Base-by-base conservation (phyloP, 148 eudicot species). In the Vaccinium vitisidaea region DNA sequence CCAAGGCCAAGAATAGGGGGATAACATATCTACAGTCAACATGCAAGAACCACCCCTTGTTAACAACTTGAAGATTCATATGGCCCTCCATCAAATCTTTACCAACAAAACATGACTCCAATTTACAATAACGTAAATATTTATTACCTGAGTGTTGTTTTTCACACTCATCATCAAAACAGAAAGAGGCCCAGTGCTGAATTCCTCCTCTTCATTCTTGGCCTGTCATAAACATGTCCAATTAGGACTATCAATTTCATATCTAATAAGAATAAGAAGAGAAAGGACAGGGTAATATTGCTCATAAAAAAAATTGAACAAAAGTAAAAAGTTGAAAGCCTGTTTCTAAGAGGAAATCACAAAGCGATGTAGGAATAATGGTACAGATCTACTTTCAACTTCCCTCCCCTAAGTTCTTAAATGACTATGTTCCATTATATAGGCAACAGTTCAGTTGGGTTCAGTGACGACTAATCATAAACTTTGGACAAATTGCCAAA, bases 141-240 rank as follows among this genome's bases (percentile, higher is more conserved):
- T 32, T 6, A 53, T 73, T 89, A 95, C 98, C 96, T 94, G 98
- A 18, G 98, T 95, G 89, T 95, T 95, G 77, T 94, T 94, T 88
- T 92, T 96, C 46, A 94, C 96, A 84, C 98, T 94, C 96, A 93
- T 88, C 98, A 94, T 94, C 84, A 96, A 90, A 55, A 94, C 95
- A 85, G 96, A 96, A 75, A 94, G 92, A 32, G 98, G 98, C 19
- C 98, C 98, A 13, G 98, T 96, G 91, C 90, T 94, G 91, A 94
- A 96, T 83, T 96, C 98, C 88, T 94, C 98, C 83, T 95, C 98
- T 89, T 96, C 96, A 82, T 91, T 96, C 93, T 96, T 96, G 56
- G 78, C 92, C 94, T 94, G 92, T 52, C 16, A 80, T 15, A 67
- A 79, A 76, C 18, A 85, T 18, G 25, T 83, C 63, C 55, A 18